Percentiles rank a stretch among this genome's conserved stretches.
Evolutionary conservation across 768 basidiomycete genomes (phyloP).

Genomic region (Amanita exitialis): DNA sequence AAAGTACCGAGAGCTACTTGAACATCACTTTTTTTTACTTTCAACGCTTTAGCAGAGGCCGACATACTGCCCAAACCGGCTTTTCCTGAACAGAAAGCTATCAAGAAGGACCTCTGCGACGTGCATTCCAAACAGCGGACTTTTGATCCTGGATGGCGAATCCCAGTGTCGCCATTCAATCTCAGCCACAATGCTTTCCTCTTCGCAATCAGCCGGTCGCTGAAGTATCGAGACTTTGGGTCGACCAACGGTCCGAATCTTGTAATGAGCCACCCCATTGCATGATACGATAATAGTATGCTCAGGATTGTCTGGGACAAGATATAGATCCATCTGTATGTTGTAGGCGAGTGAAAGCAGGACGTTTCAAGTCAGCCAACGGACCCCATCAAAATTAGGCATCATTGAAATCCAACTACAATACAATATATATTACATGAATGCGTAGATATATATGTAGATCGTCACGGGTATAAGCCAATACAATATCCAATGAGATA

Average conservation of each 20-base stretch:
- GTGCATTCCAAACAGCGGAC: conserved; percentile 22
- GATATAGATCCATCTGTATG: conserved; percentile 44
- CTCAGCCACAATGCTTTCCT: conserved; percentile 36
- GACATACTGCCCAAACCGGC: conserved; percentile 5
- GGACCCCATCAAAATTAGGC: background rate
- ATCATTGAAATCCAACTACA: background rate
- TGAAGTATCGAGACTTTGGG: conserved; percentile 11
- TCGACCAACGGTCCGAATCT: conserved; percentile 24
- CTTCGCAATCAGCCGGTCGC: conserved; percentile 26
- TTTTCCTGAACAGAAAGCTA: conserved; percentile 8
- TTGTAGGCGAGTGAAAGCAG: background rate
- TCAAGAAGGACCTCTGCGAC: background rate
- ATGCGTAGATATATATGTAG: background rate
- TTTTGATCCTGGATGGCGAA: conserved; percentile 31
- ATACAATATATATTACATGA: background rate
- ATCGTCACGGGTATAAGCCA: background rate
- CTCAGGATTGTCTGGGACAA: conserved; percentile 40
- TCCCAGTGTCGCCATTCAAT: conserved; percentile 36
- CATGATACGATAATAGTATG: conserved; percentile 38
- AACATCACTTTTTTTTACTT: background rate
- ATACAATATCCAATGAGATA: background rate
- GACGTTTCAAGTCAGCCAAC: background rate
- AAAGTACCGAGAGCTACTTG: conserved; percentile 35
- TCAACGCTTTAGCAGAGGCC: background rate
- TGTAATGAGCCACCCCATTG: conserved; percentile 41